Evolutionary conservation across 2,329 filamentous ascomycete genomes (phyloP), one percentile per base, ranked within the genome.

Genomic region (Fusarium miscanthi): DNA sequence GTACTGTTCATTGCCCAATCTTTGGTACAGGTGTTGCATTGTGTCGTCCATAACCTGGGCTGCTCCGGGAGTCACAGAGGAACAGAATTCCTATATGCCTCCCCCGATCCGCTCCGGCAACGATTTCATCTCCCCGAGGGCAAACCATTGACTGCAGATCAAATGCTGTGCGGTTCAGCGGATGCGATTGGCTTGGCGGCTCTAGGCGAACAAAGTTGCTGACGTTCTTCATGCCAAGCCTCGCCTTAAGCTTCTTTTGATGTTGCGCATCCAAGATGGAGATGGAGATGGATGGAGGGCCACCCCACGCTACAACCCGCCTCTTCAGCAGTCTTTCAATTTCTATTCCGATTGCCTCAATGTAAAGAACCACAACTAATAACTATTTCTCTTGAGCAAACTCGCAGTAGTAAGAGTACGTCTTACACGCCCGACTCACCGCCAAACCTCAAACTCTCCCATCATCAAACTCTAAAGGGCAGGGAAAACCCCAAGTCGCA

Each of bases 231-330:
- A 2, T 10, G 40, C 58, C 64, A 57, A 69, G 58, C 58, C 43
- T 42, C 41, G 45, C 58, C 43, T 53, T 46, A 35, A 51, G 40
- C 48, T 48, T 69, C 49, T 69, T 62, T 61, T 27, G 33, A 62
- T 53, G 41, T 35, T 49, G 41, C 17, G 33, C 30, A 57, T 41
- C 16, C 40, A n/a, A 25, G 30, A 53, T 30, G 58, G 42, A 67
- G 52, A 35, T 66, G 52, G 45, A 61, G n/a, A 35, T n/a, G 30
- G n/a, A 35, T n/a, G 30, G 38, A 49, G 54, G 31, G 38, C 23
- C 38, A 58, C 63, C 49, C 62, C 35, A 63, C n/a, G 43, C n/a
- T 33, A 53, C 59, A 43, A 31, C 63, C 65, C 65, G 40, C 48
- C 37, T 62, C 33, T 40, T 33, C 30, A 9, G 11, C 9, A 4